Percentiles rank a stretch among this genome's conserved stretches.
These are phyloP conservation scores for Coffea humblotiana DNA, from an alignment of 305 asterid genomes.

Conservation along the genomic window DNA sequence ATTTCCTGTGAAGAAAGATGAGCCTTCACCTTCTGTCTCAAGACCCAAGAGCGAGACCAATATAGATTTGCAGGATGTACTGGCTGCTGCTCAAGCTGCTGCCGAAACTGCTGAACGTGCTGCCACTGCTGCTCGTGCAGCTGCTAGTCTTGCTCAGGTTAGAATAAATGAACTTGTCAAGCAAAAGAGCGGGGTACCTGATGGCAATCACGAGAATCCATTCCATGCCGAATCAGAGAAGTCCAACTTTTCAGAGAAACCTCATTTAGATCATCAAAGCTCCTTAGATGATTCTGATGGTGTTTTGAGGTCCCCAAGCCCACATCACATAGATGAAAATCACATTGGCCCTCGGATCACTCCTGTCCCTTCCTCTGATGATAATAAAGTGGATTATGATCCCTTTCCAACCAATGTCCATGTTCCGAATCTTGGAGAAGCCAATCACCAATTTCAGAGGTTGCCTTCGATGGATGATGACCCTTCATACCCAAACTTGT, in stretches of 20 bases:
- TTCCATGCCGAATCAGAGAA: slow-evolving; percentile 35
- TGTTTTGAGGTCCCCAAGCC: slow-evolving; percentile 32
- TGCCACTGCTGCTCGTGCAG: slow-evolving; percentile 93
- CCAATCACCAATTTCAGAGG: slow-evolving; percentile 64
- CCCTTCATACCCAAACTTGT: slow-evolving; percentile 83
- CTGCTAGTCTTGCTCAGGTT: slow-evolving; percentile 79
- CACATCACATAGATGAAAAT: slow-evolving; percentile 17
- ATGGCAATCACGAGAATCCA: slow-evolving; percentile 43
- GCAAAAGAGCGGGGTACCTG: slow-evolving; percentile 39
- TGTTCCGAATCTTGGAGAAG: slow-evolving; percentile 26
- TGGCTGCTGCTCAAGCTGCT: slow-evolving; percentile 89
- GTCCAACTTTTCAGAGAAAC: slow-evolving; percentile 27
- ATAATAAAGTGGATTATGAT: slow-evolving; percentile 26
- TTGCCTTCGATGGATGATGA: slow-evolving; percentile 84
- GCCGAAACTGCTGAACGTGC: slow-evolving; percentile 93
- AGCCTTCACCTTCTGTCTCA: slow-evolving; percentile 31
- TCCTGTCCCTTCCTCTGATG: slow-evolving; percentile 34
- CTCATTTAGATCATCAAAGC: slow-evolving; percentile 29
- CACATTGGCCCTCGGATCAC: slow-evolving; percentile 19
- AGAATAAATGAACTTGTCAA: slow-evolving; percentile 67
- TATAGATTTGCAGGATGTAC: slow-evolving; percentile 70
- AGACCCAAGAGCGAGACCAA: slow-evolving; percentile 31
- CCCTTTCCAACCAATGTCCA: slow-evolving; percentile 31
- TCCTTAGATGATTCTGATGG: slow-evolving; percentile 35
- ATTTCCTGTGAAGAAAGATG: slow-evolving; percentile 24